A percentile compares a stretch with the other conserved stretches of the same genome.
These are phyloP conservation scores for Pseudonitzschia multistriata DNA, from an alignment of 108 stramenopile species.

Conservation along the genomic window DNA sequence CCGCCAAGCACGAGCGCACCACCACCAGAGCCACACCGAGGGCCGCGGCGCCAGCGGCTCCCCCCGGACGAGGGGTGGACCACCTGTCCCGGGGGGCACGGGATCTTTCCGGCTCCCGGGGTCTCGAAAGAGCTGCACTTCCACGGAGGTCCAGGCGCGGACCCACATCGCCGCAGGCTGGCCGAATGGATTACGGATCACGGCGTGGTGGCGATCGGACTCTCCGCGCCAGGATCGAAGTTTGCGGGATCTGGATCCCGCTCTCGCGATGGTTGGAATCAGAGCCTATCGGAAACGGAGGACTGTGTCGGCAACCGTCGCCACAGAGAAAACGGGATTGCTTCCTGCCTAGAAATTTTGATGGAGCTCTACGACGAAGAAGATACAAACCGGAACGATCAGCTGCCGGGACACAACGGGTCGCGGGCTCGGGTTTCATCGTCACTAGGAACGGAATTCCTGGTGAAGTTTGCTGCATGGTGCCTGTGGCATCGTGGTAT, in stretches of 20 bases:
- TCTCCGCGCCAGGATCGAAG: neutral
- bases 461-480: neutral
- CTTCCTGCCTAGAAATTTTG: neutral
- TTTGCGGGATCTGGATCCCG: neutral
- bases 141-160: neutral
- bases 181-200: neutral
- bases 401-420: neutral
- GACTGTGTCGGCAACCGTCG: too few species aligned
- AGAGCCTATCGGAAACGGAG: too few species aligned
- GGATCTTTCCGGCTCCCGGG: neutral
- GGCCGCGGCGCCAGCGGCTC: neutral
- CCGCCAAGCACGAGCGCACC: neutral
- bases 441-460: neutral
- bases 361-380: neutral
- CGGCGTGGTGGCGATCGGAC: neutral
- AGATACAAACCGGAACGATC: neutral
- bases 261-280: neutral
- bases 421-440: too few species aligned
- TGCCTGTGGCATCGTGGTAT: neutral
- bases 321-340: too few species aligned
- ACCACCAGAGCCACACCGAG: neutral
- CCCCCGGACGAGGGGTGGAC: neutral
- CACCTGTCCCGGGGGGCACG: neutral
- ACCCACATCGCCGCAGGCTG: neutral
- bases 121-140: neutral